These are phyloP conservation scores for Cornus florida DNA, from an alignment of 148 eudicot genomes.

Conservation along the genomic window DNA sequence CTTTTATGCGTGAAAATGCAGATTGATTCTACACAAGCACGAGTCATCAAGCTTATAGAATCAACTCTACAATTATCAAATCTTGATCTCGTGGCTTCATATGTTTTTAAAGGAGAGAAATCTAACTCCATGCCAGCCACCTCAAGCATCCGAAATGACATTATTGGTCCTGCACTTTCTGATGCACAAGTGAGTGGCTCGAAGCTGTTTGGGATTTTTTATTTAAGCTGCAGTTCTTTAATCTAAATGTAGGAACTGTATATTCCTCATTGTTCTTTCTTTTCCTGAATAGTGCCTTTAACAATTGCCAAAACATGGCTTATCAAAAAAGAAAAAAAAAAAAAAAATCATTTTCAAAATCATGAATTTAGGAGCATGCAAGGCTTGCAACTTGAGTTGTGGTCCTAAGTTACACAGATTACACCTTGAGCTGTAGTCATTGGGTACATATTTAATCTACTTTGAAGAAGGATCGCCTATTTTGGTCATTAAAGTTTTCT, in stretches of 20 bases:
- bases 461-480: neutral
- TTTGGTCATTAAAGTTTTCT: neutral
- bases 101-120: slow-evolving; percentile 62
- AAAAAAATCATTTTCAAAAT: no score
- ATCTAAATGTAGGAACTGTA: neutral
- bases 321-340: no score
- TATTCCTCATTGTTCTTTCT: neutral
- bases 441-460: neutral
- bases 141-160: slow-evolving; percentile 60
- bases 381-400: slow-evolving; percentile 3
- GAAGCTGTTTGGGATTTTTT: neutral
- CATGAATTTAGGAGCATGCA: neutral
- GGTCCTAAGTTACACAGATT: neutral
- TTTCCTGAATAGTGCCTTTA: neutral
- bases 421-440: neutral
- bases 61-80: slow-evolving; percentile 82
- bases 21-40: slow-evolving; percentile 66
- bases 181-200: slow-evolving; percentile 61
- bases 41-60: slow-evolving; percentile 66
- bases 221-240: neutral
- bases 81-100: slow-evolving; percentile 72
- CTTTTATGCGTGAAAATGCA: slow-evolving; percentile 28
- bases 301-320: neutral
- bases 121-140: slow-evolving; percentile 65
- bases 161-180: slow-evolving; percentile 69